These are phyloP conservation scores for Kondoa malvinella DNA, from an alignment of 768 basidiomycete genomes.

Conservation along the genomic window DNA sequence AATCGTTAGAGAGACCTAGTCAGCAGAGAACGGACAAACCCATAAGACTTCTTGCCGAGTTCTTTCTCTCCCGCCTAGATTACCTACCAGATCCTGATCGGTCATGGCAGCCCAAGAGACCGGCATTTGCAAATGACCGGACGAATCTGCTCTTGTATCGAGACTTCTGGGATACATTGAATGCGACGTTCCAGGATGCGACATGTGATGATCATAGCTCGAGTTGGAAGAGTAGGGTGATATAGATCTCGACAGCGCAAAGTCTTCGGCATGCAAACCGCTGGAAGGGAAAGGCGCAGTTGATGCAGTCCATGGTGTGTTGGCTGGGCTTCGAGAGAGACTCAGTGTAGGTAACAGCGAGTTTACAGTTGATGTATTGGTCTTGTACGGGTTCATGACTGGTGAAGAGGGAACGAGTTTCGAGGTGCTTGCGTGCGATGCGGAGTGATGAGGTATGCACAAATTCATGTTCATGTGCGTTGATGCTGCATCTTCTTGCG, in stretches of 20 bases:
- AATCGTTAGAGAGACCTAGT: too few species aligned
- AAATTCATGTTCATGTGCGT: too few species aligned
- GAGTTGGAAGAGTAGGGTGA: not conserved
- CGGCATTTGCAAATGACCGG: slow-evolving; percentile 4
- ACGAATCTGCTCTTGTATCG: not conserved
- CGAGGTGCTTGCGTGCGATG: too few species aligned
- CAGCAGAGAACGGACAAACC: too few species aligned
- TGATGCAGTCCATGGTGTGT: not conserved
- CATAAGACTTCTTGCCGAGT: slow-evolving; percentile 30
- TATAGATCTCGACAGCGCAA: not conserved
- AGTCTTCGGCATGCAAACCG: not conserved
- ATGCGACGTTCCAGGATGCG: too few species aligned
- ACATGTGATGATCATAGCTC: not conserved
- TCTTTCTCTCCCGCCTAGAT: slow-evolving; percentile 26
- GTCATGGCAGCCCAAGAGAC: slow-evolving; percentile 29
- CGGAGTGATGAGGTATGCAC: too few species aligned
- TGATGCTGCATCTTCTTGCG: too few species aligned
- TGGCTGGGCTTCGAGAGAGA: not conserved
- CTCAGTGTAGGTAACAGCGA: not conserved
- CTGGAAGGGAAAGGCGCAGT: not conserved
- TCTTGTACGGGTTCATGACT: not conserved
- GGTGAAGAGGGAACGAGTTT: not conserved
- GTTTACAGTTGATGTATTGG: not conserved
- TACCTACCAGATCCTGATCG: slow-evolving; percentile 27
- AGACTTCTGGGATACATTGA: not conserved